phyloP scores from a whole-genome alignment of 495 filamentous ascomycete genomes.

The Amniculicola lignicola region DNA sequence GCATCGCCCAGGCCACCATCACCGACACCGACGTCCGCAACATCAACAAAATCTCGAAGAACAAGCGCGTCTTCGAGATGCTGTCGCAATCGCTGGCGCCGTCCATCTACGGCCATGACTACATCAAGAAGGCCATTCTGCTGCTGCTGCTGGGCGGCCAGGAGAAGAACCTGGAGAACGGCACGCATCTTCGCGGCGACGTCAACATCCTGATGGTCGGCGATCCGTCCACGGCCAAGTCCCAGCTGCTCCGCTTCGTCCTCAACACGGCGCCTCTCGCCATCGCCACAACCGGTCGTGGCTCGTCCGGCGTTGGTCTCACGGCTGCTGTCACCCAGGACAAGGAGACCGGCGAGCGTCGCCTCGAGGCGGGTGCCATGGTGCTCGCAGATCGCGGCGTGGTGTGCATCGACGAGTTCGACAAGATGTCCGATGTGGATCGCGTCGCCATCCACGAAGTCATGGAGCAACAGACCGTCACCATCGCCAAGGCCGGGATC shows the following conservation, averaged over 20 bases:
- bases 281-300: conserved; percentile 95
- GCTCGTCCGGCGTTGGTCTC: conserved; percentile 96
- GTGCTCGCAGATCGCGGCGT: conserved; percentile 95
- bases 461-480: conserved; percentile 99
- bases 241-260: conserved; percentile 94
- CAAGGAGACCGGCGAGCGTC: conserved; percentile 94
- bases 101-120: conserved; percentile 94
- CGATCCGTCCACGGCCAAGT: conserved; percentile 98
- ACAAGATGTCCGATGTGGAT: conserved; percentile 99
- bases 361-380: conserved; percentile 97
- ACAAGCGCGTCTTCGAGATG: conserved; percentile 88
- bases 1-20: conserved; percentile 85
- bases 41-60: conserved; percentile 97
- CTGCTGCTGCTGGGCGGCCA: conserved; percentile 97
- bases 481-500: conserved; percentile 97
- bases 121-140: conserved; percentile 97
- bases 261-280: conserved; percentile 95
- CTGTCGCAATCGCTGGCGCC: conserved; percentile 96
- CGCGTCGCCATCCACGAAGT: conserved; percentile 99
- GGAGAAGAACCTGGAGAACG: conserved; percentile 98
- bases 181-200: conserved; percentile 94
- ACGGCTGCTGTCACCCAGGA: conserved; percentile 95
- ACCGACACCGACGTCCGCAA: conserved; percentile 98
- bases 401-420: conserved; percentile 99
- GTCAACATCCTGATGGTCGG: conserved; percentile 99